These are phyloP conservation scores for Diplodia seriata DNA, from an alignment of 2,329 filamentous ascomycete species.

Conservation along the genomic window DNA sequence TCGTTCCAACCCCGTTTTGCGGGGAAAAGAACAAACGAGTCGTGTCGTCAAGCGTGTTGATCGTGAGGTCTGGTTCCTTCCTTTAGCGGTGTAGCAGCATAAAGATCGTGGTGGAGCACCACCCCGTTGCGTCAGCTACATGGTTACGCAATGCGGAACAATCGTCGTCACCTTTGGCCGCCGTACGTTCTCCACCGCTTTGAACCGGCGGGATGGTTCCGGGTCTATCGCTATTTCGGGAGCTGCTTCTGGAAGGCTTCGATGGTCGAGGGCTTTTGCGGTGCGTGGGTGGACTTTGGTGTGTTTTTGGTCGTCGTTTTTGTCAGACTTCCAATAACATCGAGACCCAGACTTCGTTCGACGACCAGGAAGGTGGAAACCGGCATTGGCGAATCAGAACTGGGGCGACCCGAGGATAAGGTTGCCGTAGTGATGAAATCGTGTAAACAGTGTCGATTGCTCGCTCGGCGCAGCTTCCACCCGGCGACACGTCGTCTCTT, in stretches of 20 bases:
- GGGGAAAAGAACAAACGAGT: not conserved
- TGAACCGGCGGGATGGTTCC: not conserved
- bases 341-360: not conserved
- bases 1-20: not conserved
- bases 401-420: not conserved
- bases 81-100: not conserved
- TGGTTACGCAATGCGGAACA: not conserved
- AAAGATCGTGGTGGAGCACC: not conserved
- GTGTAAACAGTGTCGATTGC: not conserved
- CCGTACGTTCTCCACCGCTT: not conserved
- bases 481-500: not conserved
- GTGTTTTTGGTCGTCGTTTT: too few species aligned
- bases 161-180: not conserved
- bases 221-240: not conserved
- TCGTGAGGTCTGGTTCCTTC: not conserved
- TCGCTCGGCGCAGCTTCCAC: too few species aligned
- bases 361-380: not conserved
- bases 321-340: too few species aligned
- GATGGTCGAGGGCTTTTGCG: not conserved
- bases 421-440: constrained; percentile 2
- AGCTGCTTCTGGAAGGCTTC: not conserved
- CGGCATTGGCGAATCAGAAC: not conserved
- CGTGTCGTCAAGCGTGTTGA: not conserved
- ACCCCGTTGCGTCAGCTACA: not conserved
- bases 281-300: not conserved